Evolutionary conservation across 257 asterid species (phyloP), one percentile per base, ranked within the genome.

Genomic region (Vinca minor): DNA sequence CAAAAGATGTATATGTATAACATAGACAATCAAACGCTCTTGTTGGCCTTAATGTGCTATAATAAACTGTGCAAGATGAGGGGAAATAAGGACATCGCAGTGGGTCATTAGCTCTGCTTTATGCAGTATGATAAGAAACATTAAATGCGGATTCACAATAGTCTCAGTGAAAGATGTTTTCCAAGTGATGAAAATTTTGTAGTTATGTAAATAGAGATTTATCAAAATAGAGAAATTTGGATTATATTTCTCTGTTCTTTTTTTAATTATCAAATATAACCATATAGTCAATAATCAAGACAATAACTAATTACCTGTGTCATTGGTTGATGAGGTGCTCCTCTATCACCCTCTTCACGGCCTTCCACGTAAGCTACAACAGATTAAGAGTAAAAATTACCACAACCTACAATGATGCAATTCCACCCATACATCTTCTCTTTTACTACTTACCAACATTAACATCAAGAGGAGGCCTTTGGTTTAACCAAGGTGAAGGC

Each of bases 391-490:
- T 42, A 57, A 70, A 64, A 48, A 53, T 62, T 53, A 57, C 7
- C 25, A 59, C 0, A 14, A 44, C 50, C 5, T 63, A 7, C 48
- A 13, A 20, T 41, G 38, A 11, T 10, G 50, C 25, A 61, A n/a
- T 20, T 42, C 56, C 18, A 36, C 71, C 54, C 20, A 13, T 31
- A 31, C 28, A 21, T 25, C 32, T n/a, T 13, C 20, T 41, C 5
- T 28, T 76, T 41, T 35, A 62, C 29, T 32, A 69, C 98, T 81
- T 82, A 91, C 98, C 98, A 54, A 86, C 87, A 74, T 91, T 91
- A 74, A 88, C 98, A 74, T 91, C 98, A 63, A 91, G 93, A 34
- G 89, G 86, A 67, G 94, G 95, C 83, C 95, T 86, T 73, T 83
- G 96, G 74, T 75, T 85, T 77, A 79, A 66, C 95, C 91, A 86